These are phyloP conservation scores for Schwanniomyces sp. DNA, from an alignment of 805 yeast species.

Conservation along the genomic window DNA sequence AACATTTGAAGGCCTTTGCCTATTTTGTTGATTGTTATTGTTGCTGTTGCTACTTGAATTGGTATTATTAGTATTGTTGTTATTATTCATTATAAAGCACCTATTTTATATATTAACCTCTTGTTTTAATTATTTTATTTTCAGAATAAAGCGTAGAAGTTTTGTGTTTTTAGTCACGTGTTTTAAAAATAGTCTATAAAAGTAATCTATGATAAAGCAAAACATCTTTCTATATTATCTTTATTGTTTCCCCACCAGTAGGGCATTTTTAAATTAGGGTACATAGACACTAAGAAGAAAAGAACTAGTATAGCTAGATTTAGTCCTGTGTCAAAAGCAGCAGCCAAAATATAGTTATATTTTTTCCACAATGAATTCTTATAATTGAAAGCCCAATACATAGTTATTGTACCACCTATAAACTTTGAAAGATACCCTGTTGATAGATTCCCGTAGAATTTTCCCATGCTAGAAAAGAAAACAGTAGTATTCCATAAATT, in stretches of 20 bases:
- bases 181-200: not conserved
- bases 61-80: not conserved
- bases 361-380: constrained; percentile 34
- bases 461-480: constrained; percentile 42
- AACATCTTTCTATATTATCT: constrained; percentile 40
- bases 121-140: not conserved
- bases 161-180: constrained; percentile 2
- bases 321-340: constrained; percentile 48
- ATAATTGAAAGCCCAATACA: constrained; percentile 39
- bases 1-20: constrained; percentile 12
- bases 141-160: not conserved
- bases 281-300: constrained; percentile 28
- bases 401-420: constrained; percentile 41
- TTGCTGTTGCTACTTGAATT: not conserved
- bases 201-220: constrained; percentile 19
- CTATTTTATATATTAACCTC: not conserved
- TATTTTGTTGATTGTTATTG: constrained; percentile 1
- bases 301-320: constrained; percentile 36
- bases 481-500: constrained; percentile 44
- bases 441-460: constrained; percentile 45
- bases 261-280: constrained; percentile 23
- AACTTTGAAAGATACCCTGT: constrained; percentile 46
- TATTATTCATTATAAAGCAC: not conserved
- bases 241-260: constrained; percentile 48
- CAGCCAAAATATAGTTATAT: constrained; percentile 47